Evolutionary conservation across 2,329 filamentous ascomycete genomes (phyloP).

Genomic region (Penicillium capsulatum): DNA sequence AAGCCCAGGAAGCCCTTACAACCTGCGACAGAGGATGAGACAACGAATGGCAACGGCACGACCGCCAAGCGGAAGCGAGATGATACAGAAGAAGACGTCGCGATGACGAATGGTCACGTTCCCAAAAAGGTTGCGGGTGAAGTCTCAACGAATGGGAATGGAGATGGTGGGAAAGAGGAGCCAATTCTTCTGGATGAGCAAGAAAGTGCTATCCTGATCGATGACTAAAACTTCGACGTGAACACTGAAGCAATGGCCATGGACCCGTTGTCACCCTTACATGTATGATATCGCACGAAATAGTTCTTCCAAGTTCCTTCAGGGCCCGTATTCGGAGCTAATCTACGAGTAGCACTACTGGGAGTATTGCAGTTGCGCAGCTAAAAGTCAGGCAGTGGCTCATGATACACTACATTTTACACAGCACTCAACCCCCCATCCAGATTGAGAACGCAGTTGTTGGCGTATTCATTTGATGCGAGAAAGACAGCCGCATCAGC

Average conservation of each 20-base stretch:
- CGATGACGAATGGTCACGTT: slow-evolving; percentile 35
- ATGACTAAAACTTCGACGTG: slow-evolving; percentile 52
- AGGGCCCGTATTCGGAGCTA: no score
- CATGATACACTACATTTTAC: slow-evolving; percentile 28
- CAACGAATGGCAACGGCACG: slow-evolving; percentile 21
- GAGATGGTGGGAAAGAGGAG: slow-evolving; percentile 29
- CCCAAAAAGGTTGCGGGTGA: slow-evolving; percentile 36
- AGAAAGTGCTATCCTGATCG: slow-evolving; percentile 64
- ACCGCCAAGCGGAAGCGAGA: slow-evolving; percentile 45
- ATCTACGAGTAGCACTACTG: no score
- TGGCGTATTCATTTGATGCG: slow-evolving; percentile 72
- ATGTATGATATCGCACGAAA: slow-evolving; percentile 12
- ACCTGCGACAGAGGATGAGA: slow-evolving; percentile 26
- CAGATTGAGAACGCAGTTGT: slow-evolving; percentile 80
- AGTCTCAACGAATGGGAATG: slow-evolving; percentile 43
- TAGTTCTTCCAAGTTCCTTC: no score
- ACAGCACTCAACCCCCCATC: slow-evolving; percentile 75
- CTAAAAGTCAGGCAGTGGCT: no score
- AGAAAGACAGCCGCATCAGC: slow-evolving; percentile 80
- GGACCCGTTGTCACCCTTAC: no score
- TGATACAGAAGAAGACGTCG: slow-evolving; percentile 37
- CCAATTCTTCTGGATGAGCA: slow-evolving; percentile 48
- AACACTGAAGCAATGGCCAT: no score
- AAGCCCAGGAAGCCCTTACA: slow-evolving; percentile 41
- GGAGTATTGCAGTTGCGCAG: no score